Evolutionary conservation across 1,139 yeast genomes (phyloP).

Genomic region (Saccharomyces hybrid): DNA sequence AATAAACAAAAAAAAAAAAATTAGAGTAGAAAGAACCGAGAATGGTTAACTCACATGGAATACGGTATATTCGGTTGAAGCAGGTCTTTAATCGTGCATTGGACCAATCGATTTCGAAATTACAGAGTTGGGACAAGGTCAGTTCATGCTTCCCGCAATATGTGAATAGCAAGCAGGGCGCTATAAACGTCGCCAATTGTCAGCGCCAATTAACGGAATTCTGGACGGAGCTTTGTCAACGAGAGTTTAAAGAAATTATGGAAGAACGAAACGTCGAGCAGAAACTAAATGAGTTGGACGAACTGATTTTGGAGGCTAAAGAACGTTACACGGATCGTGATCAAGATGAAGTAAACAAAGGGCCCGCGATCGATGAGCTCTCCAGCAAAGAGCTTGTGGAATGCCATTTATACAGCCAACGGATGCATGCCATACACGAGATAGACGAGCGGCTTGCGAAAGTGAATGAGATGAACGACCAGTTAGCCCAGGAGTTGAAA

Average conservation of each 20-base stretch:
- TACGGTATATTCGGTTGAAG: constrained; percentile 48
- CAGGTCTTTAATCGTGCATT: constrained; percentile 60
- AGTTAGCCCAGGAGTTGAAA: constrained; percentile 26
- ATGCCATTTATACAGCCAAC: constrained; percentile 31
- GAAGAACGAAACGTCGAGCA: constrained; percentile 51
- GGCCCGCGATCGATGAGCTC: constrained; percentile 29
- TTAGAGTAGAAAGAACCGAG: not conserved
- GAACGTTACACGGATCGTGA: constrained; percentile 22
- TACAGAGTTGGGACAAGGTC: constrained; percentile 53
- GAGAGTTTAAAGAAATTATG: constrained; percentile 62
- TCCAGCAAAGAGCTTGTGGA: constrained; percentile 32
- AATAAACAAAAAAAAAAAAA: constrained; percentile 1
- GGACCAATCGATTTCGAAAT: constrained; percentile 53
- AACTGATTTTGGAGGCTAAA: constrained; percentile 47
- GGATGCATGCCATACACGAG: constrained; percentile 26
- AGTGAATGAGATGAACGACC: constrained; percentile 25
- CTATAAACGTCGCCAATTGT: constrained; percentile 47
- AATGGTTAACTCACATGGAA: constrained; percentile 16
- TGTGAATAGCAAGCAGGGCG: constrained; percentile 45
- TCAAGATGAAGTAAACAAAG: constrained; percentile 5
- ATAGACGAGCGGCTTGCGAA: constrained; percentile 26
- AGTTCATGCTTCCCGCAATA: constrained; percentile 61
- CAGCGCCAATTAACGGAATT: constrained; percentile 53
- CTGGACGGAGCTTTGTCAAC: constrained; percentile 51
- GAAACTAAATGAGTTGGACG: constrained; percentile 61